Conservation (phyloP, 2,329 filamentous ascomycete genomes). For the Ophidiomyces ophidiicola region DNA sequence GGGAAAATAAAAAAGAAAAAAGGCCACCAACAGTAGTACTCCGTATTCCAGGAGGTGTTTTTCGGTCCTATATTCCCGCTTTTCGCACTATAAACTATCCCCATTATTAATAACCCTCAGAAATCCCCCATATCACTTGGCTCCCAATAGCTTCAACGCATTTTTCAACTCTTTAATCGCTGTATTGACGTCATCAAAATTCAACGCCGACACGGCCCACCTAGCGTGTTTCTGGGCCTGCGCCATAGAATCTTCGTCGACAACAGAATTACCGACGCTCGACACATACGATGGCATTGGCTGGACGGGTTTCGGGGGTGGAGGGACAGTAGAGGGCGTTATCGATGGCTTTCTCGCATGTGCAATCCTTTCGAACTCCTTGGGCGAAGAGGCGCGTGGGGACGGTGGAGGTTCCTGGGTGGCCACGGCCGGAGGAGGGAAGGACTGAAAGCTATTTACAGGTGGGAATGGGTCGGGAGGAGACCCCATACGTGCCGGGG, state of each 20-base stretch:
- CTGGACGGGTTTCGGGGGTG: conserved; percentile 24
- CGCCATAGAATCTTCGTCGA: conserved; percentile 60
- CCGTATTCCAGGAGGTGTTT: too few relatives aligned
- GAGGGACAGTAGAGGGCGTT: conserved; percentile 16
- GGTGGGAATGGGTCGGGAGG: conserved; percentile 12
- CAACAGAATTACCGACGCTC: conserved; percentile 19
- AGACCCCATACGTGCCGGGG: conserved; percentile 14
- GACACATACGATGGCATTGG: conserved; percentile 18
- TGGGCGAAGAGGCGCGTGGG: conserved; percentile 14
- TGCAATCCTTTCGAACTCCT: conserved; percentile 7
- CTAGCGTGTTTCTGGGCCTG: conserved; percentile 90
- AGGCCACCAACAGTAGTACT: too few relatives aligned
- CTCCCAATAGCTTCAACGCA: conserved; percentile 60
- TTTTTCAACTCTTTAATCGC: conserved; percentile 72
- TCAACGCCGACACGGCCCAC: conserved; percentile 91
- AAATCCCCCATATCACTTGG: conserved; percentile 31
- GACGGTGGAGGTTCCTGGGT: conserved; percentile 19
- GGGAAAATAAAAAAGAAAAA: too few relatives aligned
- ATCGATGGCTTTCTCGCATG: conserved; percentile 9
- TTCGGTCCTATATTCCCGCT: too few relatives aligned
- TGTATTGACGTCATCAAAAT: conserved; percentile 89
- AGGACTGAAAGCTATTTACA: conserved; percentile 28
- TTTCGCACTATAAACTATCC: background rate
- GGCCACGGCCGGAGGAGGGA: conserved; percentile 29
- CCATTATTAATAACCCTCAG: background rate